Evolutionary conservation across 257 asterid species (phyloP).

Genomic region (Gardenia jasminoides): DNA sequence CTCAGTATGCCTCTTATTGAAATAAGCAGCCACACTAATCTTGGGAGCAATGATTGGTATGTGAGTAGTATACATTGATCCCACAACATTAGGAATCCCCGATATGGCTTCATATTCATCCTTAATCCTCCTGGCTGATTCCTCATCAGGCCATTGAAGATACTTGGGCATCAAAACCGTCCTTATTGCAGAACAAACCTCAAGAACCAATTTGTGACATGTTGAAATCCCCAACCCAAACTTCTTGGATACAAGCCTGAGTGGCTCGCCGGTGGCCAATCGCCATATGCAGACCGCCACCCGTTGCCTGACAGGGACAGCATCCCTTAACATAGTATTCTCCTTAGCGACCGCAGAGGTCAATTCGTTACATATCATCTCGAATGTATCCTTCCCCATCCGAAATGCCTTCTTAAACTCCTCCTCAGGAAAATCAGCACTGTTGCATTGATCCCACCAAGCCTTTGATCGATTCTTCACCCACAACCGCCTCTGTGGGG

Average conservation of each 20-base stretch:
- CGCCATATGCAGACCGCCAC: slow-evolving; percentile 98
- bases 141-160: slow-evolving; percentile 81
- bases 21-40: slow-evolving; percentile 78
- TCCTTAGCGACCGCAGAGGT: slow-evolving; percentile 76
- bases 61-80: slow-evolving; percentile 90
- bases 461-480: slow-evolving; percentile 82
- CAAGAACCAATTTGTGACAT: slow-evolving; percentile 86
- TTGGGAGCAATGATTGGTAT: slow-evolving; percentile 92
- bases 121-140: slow-evolving; percentile 31
- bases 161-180: slow-evolving; percentile 82
- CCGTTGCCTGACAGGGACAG: slow-evolving; percentile 87
- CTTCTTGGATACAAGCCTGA: slow-evolving; percentile 76
- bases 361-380: slow-evolving; percentile 75
- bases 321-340: slow-evolving; percentile 82
- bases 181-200: slow-evolving; percentile 87
- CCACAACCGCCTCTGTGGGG: slow-evolving; percentile 80
- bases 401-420: slow-evolving; percentile 83
- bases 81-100: slow-evolving; percentile 73
- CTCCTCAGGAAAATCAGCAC: slow-evolving; percentile 82
- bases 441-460: slow-evolving; percentile 97
- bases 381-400: slow-evolving; percentile 91
- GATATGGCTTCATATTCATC: slow-evolving; percentile 54
- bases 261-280: slow-evolving; percentile 94
- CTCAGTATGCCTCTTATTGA: slow-evolving; percentile 80
- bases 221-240: slow-evolving; percentile 94